phyloP scores from a whole-genome alignment of 1,284 basidiomycete genomes.

The Malassezia cuniculi region DNA sequence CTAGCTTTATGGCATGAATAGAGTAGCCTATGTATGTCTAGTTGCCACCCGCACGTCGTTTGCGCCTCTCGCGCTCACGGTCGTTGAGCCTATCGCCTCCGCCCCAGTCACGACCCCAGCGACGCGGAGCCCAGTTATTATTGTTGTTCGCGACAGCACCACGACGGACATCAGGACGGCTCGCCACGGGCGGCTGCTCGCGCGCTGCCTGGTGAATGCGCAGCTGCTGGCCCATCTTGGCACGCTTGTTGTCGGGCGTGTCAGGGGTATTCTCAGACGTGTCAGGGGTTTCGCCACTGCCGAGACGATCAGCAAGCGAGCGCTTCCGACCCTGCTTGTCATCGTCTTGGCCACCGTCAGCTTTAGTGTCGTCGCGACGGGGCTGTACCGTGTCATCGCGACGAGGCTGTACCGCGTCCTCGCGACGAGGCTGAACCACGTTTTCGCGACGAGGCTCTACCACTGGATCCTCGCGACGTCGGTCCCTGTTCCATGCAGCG shows the following conservation, averaged over 20 bases:
- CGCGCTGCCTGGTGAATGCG: no score
- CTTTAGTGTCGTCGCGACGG: no score
- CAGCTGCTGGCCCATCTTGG: conserved; percentile 1
- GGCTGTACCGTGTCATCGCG: no score
- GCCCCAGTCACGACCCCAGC: conserved; percentile 5
- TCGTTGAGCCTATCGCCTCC: conserved; percentile 3
- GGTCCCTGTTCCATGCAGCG: no score
- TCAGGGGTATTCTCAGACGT: background rate
- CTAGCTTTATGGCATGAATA: conserved; percentile 10
- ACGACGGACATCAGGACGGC: no score
- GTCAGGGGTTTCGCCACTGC: background rate
- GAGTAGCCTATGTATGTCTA: no score
- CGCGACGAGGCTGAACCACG: no score
- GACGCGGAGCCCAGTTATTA: background rate
- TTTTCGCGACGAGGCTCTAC: no score
- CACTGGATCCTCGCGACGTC: no score
- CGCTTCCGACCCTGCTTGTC: conserved; percentile 10
- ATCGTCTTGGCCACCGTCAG: background rate
- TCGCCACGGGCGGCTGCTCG: background rate
- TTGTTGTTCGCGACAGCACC: no score
- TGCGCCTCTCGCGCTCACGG: conserved; percentile 12
- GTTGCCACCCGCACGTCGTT: conserved; percentile 12
- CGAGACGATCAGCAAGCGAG: conserved; percentile 11
- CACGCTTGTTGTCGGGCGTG: conserved; percentile 10
- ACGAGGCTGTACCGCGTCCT: no score